A percentile compares a stretch with the other conserved stretches of the same genome.
Conservation (phyloP, 2,329 filamentous ascomycete genomes). For the Fulvia fulva region DNA sequence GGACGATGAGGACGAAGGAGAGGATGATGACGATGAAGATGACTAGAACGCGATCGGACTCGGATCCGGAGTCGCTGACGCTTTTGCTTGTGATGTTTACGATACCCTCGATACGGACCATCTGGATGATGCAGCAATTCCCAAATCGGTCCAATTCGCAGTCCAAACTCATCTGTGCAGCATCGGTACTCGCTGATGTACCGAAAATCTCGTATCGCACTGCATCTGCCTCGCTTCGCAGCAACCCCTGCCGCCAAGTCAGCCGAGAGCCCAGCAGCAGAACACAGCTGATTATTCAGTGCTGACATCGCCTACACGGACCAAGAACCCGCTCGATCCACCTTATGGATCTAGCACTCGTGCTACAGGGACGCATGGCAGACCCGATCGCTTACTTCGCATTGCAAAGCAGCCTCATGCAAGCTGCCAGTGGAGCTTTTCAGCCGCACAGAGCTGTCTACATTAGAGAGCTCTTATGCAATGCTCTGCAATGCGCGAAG, state of each 20-base stretch:
- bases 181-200: background rate
- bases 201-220: background rate
- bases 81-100: background rate
- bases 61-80: background rate
- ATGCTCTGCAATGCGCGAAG: constrained; percentile 10
- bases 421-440: background rate
- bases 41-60: constrained; percentile 7
- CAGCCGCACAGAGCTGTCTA: background rate
- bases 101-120: background rate
- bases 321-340: background rate
- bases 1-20: constrained; percentile 11
- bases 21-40: constrained; percentile 14
- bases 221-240: background rate
- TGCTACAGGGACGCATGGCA: background rate
- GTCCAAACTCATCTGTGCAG: background rate
- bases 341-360: background rate
- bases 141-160: background rate
- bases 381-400: background rate
- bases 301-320: background rate
- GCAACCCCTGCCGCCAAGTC: background rate
- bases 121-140: background rate
- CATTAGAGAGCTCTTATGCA: constrained; percentile 9
- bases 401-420: background rate
- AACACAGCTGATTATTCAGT: background rate
- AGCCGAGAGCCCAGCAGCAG: background rate